These are phyloP conservation scores for Ascoidea asiatica DNA, from an alignment of 805 yeast species.

Conservation along the genomic window DNA sequence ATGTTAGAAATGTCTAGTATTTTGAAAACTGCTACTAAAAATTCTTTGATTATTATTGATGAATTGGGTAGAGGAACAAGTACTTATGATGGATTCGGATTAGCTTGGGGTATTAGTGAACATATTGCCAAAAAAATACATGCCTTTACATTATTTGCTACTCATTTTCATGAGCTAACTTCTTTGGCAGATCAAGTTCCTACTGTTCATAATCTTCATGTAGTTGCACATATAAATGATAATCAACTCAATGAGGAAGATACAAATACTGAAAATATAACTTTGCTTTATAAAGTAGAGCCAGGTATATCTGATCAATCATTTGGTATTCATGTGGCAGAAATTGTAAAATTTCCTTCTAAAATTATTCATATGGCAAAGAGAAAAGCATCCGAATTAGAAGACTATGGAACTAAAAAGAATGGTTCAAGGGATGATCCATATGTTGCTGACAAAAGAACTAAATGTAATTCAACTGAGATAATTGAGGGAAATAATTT, in stretches of 20 bases:
- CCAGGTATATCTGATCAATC: constrained; percentile 94
- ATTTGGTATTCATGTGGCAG: constrained; percentile 96
- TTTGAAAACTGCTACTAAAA: constrained; percentile 60
- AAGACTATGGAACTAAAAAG: constrained; percentile 35
- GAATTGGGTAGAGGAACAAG: constrained; percentile 82
- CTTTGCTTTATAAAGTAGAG: constrained; percentile 85
- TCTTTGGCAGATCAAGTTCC: constrained; percentile 49
- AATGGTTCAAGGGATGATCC: constrained; percentile 22
- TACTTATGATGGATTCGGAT: constrained; percentile 94
- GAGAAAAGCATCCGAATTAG: constrained; percentile 81
- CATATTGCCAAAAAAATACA: constrained; percentile 56
- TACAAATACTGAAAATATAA: constrained; percentile 46
- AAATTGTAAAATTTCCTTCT: constrained; percentile 81
- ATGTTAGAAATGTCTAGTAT: constrained; percentile 91
- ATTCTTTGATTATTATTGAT: constrained; percentile 79
- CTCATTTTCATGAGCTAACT: constrained; percentile 95
- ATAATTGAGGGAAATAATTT: constrained; percentile 32
- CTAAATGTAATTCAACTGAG: constrained; percentile 36
- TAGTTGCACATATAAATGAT: constrained; percentile 54
- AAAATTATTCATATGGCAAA: constrained; percentile 93
- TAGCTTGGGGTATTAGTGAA: constrained; percentile 94
- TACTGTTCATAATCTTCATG: constrained; percentile 75
- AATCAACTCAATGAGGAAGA: constrained; percentile 33
- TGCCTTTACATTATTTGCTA: constrained; percentile 85
- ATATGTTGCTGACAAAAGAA: constrained; percentile 31